Evolutionary conservation across 73 alveolate species (phyloP).

Genomic region (Durusdinium trenchii): DNA sequence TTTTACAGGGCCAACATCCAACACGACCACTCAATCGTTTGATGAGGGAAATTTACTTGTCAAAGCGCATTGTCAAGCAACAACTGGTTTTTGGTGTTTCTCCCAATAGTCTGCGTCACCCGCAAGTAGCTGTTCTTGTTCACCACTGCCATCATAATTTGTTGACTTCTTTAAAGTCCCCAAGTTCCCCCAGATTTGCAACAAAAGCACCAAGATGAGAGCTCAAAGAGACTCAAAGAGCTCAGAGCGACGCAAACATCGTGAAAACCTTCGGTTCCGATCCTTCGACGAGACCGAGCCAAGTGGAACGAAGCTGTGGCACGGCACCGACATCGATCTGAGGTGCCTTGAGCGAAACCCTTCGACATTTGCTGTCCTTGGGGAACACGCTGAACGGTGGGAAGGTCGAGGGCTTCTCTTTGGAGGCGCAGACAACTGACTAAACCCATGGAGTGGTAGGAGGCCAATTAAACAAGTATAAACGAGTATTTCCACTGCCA

Average conservation of each 20-base stretch:
- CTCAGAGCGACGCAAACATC: too few relatives aligned
- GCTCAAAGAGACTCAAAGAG: not conserved
- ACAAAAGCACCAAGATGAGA: not conserved
- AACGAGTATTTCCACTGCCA: too few relatives aligned
- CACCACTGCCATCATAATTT: too few relatives aligned
- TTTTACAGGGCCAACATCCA: too few relatives aligned
- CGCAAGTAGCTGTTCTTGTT: too few relatives aligned
- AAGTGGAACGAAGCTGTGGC: not conserved
- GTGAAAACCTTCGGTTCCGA: not conserved
- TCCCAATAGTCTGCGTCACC: too few relatives aligned
- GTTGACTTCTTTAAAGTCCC: not conserved
- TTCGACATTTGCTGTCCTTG: conserved; percentile 19
- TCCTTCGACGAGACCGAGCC: not conserved
- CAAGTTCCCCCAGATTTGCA: not conserved
- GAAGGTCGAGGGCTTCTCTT: not conserved
- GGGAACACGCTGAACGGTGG: conserved; percentile 29
- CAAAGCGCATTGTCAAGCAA: too few relatives aligned
- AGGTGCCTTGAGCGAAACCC: conserved; percentile 18
- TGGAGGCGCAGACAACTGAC: not conserved
- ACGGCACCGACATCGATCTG: not conserved
- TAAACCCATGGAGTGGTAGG: too few relatives aligned
- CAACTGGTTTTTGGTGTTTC: too few relatives aligned
- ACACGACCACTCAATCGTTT: too few relatives aligned
- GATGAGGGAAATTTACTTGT: too few relatives aligned
- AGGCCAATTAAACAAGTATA: too few relatives aligned